Evolutionary conservation across 2,329 filamentous ascomycete species (phyloP), one percentile per base, ranked within the genome.

Genomic region (Paracamarosporium sp.): DNA sequence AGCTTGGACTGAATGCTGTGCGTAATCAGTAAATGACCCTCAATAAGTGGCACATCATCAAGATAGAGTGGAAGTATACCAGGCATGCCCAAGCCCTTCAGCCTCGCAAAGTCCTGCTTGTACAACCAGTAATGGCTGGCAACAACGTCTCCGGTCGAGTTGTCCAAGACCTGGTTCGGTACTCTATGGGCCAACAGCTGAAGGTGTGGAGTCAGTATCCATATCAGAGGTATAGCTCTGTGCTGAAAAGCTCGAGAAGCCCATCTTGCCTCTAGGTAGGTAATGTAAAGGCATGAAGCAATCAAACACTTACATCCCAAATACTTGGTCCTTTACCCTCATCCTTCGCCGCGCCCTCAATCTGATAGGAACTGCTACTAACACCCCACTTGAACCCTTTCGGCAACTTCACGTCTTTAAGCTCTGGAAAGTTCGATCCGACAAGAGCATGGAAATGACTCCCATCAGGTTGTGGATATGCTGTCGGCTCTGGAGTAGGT

Each of bases 371-470:
- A 5, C 72, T 75, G 22, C 75, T 74, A 41, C 76, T 78, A 11
- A 80, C 65, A 3, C 78, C 78, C 78, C 78, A 80, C 30, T 74
- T 70, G 55, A 82, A 82, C 28, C 76, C 71, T 4, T 71, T 60
- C 0, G 80, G 80, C 3, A 83, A 71, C 59, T 78, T 78, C 38
- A 73, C 59, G 25, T 69, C 65, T 13, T 68, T 64, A 8, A 74
- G 57, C n/a, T 76, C 68, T 0, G 68, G 64, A 38, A 74, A 65
- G 36, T 70, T 74, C 11, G 68, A 70, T 22, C 72, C 69, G 55
- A 82, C 76, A 17, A 80, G 67, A n/a, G 76, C 75, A 61, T 83
- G 81, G 47, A 81, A 77, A 27, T 58, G 64, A 12, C 69, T 71
- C 12, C 53, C 65, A 35, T 73, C 73, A 7, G 78, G 79, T 36